A percentile compares a stretch with the other conserved stretches of the same genome.
Conservation (phyloP, 805 yeast species). For the Metschnikowia dekortorum region DNA sequence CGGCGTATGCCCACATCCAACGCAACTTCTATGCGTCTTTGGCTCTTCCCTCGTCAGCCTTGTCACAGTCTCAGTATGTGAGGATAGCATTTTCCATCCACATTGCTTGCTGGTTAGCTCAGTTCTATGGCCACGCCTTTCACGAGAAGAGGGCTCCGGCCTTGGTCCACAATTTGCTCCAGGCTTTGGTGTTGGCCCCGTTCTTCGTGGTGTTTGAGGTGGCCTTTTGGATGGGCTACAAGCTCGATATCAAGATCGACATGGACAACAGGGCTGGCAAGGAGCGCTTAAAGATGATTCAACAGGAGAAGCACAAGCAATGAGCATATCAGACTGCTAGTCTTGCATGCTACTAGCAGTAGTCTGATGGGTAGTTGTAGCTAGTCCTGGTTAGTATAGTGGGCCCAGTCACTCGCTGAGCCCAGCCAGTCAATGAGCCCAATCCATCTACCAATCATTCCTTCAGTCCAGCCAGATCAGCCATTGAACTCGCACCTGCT, state of each 20-base stretch:
- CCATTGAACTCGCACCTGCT: background rate
- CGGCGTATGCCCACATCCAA: slow-evolving; percentile 20
- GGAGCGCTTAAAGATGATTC: slow-evolving; percentile 30
- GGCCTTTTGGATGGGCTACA: slow-evolving; percentile 62
- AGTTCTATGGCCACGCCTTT: slow-evolving; percentile 82
- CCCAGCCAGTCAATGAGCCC: too few relatives aligned
- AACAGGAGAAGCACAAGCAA: slow-evolving; percentile 12
- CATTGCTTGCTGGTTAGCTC: slow-evolving; percentile 67
- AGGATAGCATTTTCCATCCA: slow-evolving; percentile 40
- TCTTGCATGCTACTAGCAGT: too few relatives aligned
- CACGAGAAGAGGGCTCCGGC: slow-evolving; percentile 87
- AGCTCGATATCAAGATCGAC: slow-evolving; percentile 44
- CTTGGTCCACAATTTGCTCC: slow-evolving; percentile 71
- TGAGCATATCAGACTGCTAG: too few relatives aligned
- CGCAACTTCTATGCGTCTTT: slow-evolving; percentile 19
- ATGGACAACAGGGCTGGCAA: slow-evolving; percentile 47
- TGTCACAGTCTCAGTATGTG: slow-evolving; percentile 19
- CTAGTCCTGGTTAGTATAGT: too few relatives aligned
- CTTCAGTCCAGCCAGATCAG: too few relatives aligned
- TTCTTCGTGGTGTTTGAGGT: slow-evolving; percentile 80
- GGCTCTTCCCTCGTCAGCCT: background rate
- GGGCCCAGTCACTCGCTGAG: too few relatives aligned
- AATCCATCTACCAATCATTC: too few relatives aligned
- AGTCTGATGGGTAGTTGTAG: too few relatives aligned
- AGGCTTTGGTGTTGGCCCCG: slow-evolving; percentile 88